Conservation (phyloP, 305 asterid genomes). For the Fraxinus platypoda region DNA sequence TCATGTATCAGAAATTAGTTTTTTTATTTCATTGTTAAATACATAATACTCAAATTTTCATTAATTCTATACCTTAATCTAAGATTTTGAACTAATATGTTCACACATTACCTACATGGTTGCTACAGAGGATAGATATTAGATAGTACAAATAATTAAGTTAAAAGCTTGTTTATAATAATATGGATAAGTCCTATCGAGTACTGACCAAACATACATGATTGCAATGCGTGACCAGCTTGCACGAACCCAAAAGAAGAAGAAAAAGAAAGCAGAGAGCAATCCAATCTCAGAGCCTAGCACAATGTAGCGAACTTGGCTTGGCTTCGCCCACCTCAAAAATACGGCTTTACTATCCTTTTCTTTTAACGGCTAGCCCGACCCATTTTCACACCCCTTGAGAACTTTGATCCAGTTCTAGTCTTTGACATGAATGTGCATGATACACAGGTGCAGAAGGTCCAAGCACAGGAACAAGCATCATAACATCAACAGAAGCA, state of each 20-base stretch:
- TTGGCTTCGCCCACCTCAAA: background rate
- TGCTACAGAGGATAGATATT: background rate
- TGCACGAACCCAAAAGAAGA: background rate
- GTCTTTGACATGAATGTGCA: conserved; percentile 6
- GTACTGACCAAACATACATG: background rate
- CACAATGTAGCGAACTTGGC: background rate
- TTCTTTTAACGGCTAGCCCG: background rate
- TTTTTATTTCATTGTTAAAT: background rate
- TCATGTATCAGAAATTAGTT: background rate
- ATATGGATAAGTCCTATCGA: too few species aligned
- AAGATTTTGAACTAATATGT: background rate
- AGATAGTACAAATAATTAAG: background rate
- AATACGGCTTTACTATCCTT: background rate
- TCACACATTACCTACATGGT: background rate
- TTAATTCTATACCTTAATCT: background rate
- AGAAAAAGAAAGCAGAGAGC: background rate
- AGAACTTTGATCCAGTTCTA: conserved; percentile 6
- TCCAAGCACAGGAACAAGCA: conserved; percentile 11
- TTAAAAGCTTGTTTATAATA: too few species aligned
- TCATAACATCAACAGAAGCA: conserved; percentile 29
- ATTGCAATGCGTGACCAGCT: background rate
- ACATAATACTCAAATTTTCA: background rate
- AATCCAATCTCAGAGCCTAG: background rate
- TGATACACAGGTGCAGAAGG: conserved; percentile 1
- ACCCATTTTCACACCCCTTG: background rate